These are phyloP conservation scores for Nicotiana paniculata DNA, from an alignment of 257 asterid genomes.

Conservation along the genomic window DNA sequence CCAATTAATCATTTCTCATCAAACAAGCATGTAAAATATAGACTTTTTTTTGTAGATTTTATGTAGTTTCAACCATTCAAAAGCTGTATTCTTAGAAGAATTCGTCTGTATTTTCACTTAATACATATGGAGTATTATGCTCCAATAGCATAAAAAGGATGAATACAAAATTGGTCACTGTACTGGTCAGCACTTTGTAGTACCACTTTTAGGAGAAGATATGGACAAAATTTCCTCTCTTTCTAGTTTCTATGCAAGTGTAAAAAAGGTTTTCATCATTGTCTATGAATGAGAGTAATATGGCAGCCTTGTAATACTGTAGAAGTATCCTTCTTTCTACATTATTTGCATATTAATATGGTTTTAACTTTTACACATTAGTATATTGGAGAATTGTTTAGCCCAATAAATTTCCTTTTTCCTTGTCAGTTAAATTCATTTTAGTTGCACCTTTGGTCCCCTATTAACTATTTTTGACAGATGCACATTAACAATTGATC, in stretches of 20 bases:
- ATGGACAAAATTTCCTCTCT: not conserved
- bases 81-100: not conserved
- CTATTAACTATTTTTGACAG: not conserved
- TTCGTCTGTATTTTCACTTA: not conserved
- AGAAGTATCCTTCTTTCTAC: not conserved
- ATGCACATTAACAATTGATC: not conserved
- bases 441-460: not conserved
- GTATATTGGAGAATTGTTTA: not conserved
- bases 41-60: too few species aligned
- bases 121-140: not conserved
- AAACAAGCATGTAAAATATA: too few species aligned
- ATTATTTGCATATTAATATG: not conserved
- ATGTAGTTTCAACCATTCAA: too few species aligned
- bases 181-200: not conserved
- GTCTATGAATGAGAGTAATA: not conserved
- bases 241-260: not conserved
- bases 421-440: not conserved
- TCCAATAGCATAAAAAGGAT: not conserved
- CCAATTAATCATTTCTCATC: too few species aligned
- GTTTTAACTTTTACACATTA: not conserved
- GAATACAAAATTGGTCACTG: not conserved
- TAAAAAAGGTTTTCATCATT: not conserved
- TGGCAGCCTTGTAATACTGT: not conserved
- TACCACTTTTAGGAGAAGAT: not conserved
- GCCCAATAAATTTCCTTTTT: not conserved